A percentile compares a stretch with the other conserved stretches of the same genome.
phyloP scores from a whole-genome alignment of 2,329 filamentous ascomycete species.

The Stenocarpella maydis region DNA sequence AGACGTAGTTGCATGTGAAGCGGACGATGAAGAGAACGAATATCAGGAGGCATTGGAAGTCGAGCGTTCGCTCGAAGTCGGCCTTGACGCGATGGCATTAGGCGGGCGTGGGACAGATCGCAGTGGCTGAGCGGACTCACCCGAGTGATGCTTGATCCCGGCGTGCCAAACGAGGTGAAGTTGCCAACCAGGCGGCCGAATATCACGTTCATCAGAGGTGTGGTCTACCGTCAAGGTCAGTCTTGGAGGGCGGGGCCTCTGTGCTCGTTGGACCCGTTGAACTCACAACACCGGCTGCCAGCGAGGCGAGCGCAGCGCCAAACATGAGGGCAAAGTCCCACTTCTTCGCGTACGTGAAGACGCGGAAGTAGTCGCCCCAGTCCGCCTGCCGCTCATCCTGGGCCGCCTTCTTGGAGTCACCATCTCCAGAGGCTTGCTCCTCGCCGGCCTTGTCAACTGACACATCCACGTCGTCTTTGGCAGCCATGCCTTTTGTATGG shows the following conservation, averaged over 20 bases:
- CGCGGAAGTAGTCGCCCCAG: constrained; percentile 33
- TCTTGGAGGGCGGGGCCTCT: background rate
- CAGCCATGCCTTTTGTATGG: constrained; percentile 1
- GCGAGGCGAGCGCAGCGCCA: constrained; percentile 56
- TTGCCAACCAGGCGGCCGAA: constrained; percentile 61
- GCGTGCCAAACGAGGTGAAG: constrained; percentile 49
- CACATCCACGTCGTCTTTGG: background rate
- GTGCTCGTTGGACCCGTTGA: background rate
- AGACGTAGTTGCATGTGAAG: constrained; percentile 24
- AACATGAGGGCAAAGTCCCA: constrained; percentile 59
- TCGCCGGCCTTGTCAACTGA: background rate
- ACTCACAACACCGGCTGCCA: constrained; percentile 56
- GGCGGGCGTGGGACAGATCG: background rate
- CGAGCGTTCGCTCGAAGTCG: constrained; percentile 1
- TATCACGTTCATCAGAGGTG: constrained; percentile 68
- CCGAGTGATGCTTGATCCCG: constrained; percentile 10
- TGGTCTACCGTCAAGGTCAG: constrained; percentile 45
- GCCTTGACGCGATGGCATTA: constrained; percentile 1
- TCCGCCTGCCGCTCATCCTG: constrained; percentile 28
- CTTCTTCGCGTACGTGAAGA: constrained; percentile 62
- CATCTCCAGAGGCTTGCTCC: background rate
- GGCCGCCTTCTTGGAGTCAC: background rate
- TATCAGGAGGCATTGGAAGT: constrained; percentile 16
- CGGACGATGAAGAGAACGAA: constrained; percentile 32
- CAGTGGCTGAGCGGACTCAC: constrained; percentile 11